Percentiles rank a stretch among this genome's conserved stretches.
phyloP scores from a whole-genome alignment of 192 early-diverging fungal genomes.

The Linnemannia schmuckeri region DNA sequence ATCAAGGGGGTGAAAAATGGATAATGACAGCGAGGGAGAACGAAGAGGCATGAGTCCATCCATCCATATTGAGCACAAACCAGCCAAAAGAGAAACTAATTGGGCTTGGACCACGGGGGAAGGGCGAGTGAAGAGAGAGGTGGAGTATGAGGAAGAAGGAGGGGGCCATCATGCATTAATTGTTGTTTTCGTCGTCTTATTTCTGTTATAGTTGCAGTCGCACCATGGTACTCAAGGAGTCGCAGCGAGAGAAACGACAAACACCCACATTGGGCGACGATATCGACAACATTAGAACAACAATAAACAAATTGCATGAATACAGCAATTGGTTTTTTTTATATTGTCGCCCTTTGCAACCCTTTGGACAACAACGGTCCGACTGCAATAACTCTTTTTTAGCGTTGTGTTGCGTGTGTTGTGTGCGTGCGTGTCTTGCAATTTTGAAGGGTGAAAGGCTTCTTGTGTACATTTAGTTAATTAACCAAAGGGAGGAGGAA shows the following conservation, averaged over 20 bases:
- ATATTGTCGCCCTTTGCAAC: constrained; percentile 1
- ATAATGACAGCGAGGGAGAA: background rate
- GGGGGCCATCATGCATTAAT: background rate
- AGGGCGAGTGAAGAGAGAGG: background rate
- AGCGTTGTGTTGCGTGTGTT: background rate
- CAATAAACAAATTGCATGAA: background rate
- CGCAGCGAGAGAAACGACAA: background rate
- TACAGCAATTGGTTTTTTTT: background rate
- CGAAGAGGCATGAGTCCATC: background rate
- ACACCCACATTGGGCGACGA: too few species aligned
- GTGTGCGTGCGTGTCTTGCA: background rate
- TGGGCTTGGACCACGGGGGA: background rate
- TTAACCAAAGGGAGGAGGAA: background rate
- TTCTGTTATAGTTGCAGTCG: background rate
- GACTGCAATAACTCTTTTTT: background rate
- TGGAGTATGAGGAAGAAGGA: background rate
- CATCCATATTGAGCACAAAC: background rate
- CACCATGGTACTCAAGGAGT: background rate
- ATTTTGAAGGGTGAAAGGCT: background rate
- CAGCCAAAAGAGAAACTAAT: background rate
- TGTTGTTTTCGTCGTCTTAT: background rate
- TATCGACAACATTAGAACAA: background rate
- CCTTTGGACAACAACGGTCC: background rate
- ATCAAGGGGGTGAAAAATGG: background rate
- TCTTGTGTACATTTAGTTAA: background rate